phyloP scores from a whole-genome alignment of 169 alveolate species.

The Eimeria acervulina region DNA sequence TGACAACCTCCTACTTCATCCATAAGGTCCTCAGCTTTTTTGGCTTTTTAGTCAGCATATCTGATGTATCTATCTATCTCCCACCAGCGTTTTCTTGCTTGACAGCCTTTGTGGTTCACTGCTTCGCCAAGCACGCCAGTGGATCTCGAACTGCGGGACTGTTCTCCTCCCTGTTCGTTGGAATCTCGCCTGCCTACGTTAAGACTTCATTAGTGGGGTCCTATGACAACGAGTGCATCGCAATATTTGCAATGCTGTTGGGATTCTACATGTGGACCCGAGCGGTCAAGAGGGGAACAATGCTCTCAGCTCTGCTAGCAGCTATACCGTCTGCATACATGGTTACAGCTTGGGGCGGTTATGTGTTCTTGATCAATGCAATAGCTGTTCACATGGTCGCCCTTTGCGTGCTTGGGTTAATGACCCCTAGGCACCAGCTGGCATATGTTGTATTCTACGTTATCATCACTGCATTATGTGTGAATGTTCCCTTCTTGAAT shows the following conservation, averaged over 20 bases:
- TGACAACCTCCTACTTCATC: slow-evolving; percentile 96
- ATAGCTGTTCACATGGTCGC: slow-evolving; percentile 96
- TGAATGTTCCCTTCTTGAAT: slow-evolving; percentile 97
- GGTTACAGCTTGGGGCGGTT: slow-evolving; percentile 99
- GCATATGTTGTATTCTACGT: slow-evolving; percentile 96
- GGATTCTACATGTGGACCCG: slow-evolving; percentile 96
- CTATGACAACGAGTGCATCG: slow-evolving; percentile 99
- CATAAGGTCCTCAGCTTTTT: slow-evolving; percentile 77
- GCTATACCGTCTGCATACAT: slow-evolving; percentile 89
- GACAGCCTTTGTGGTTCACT: slow-evolving; percentile 93
- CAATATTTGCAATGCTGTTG: slow-evolving; percentile 97
- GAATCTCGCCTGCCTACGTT: slow-evolving; percentile 98
- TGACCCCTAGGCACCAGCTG: slow-evolving; percentile 93
- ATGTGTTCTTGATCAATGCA: slow-evolving; percentile 97
- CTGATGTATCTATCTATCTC: slow-evolving; percentile 97
- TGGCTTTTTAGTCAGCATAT: slow-evolving; percentile 94
- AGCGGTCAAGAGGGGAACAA: slow-evolving; percentile 96
- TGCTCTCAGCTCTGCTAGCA: slow-evolving; percentile 90
- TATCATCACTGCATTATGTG: slow-evolving; percentile 96
- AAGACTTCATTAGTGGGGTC: slow-evolving; percentile 96
- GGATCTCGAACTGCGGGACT: slow-evolving; percentile 97
- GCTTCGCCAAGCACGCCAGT: slow-evolving; percentile 87
- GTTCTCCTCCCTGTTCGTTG: slow-evolving; percentile 97
- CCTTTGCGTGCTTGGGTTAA: slow-evolving; percentile 93
- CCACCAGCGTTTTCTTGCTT: slow-evolving; percentile 98